These are phyloP conservation scores for Odontarrhena argentea DNA, from an alignment of 345 rosid species.

Conservation along the genomic window DNA sequence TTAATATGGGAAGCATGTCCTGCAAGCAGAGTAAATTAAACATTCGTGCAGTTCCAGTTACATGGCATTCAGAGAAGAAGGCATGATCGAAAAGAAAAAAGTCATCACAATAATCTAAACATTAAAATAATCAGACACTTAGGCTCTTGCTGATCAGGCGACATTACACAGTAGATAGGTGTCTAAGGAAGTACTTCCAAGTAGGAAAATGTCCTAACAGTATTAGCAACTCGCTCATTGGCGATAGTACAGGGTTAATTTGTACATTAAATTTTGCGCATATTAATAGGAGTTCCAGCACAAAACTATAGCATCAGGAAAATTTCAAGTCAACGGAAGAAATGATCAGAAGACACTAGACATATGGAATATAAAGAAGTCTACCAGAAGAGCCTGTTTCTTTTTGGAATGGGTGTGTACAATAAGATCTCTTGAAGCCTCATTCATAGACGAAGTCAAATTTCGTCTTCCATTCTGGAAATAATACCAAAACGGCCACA, in stretches of 20 bases:
- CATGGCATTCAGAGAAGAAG: conserved; percentile 18
- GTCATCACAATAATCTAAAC: neutral
- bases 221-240: neutral
- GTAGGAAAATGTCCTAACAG: neutral
- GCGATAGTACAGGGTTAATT: conserved; percentile 16
- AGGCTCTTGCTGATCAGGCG: conserved; percentile 9
- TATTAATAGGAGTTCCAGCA: conserved; percentile 1
- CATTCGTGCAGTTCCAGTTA: neutral
- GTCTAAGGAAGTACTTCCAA: conserved; percentile 7
- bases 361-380: conserved; percentile 29
- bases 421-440: conserved; percentile 97
- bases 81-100: neutral
- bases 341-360: conserved; percentile 11
- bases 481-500: conserved; percentile 31
- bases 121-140: conserved; percentile 7
- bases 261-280: conserved; percentile 13
- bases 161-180: conserved; percentile 2
- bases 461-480: conserved; percentile 95
- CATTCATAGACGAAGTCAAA: conserved; percentile 85
- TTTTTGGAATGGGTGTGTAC: conserved; percentile 87
- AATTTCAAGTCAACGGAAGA: neutral
- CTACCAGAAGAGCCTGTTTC: conserved; percentile 94
- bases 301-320: neutral
- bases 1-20: conserved; percentile 85
- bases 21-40: conserved; percentile 46